Evolutionary conservation across 768 basidiomycete species (phyloP).

Genomic region (Hirschioporus abietinus): DNA sequence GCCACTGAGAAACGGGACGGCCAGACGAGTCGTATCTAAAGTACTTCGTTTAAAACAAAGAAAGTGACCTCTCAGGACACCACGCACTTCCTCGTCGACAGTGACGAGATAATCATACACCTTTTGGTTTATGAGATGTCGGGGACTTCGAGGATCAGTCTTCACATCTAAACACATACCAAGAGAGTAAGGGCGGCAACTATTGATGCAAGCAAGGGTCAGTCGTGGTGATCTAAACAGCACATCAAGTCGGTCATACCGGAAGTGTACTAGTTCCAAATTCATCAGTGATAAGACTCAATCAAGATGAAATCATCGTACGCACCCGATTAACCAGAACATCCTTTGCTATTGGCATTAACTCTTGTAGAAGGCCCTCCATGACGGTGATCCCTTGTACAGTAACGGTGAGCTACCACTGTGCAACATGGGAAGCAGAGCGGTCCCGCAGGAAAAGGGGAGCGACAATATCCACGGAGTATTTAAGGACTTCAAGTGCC

Average conservation of each 20-base stretch:
- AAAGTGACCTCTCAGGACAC: neutral
- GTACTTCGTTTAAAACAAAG: neutral
- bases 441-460: neutral
- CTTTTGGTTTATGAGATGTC: neutral
- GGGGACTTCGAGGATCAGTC: neutral
- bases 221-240: neutral
- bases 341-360: neutral
- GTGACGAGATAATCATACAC: slow-evolving; percentile 3
- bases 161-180: neutral
- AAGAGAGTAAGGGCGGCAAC: neutral
- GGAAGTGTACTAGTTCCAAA: neutral
- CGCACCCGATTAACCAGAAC: neutral
- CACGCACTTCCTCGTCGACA: neutral
- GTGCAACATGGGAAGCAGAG: neutral
- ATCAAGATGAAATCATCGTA: neutral
- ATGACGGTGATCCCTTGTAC: neutral
- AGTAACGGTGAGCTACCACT: neutral
- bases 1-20: neutral
- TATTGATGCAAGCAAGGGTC: neutral
- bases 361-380: neutral
- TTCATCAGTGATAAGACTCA: neutral
- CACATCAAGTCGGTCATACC: neutral
- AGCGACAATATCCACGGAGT: neutral
- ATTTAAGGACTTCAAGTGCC: neutral
- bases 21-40: neutral